These are phyloP conservation scores for Colletotrichum zoysiae DNA, from an alignment of 2,329 filamentous ascomycete species.

Conservation along the genomic window DNA sequence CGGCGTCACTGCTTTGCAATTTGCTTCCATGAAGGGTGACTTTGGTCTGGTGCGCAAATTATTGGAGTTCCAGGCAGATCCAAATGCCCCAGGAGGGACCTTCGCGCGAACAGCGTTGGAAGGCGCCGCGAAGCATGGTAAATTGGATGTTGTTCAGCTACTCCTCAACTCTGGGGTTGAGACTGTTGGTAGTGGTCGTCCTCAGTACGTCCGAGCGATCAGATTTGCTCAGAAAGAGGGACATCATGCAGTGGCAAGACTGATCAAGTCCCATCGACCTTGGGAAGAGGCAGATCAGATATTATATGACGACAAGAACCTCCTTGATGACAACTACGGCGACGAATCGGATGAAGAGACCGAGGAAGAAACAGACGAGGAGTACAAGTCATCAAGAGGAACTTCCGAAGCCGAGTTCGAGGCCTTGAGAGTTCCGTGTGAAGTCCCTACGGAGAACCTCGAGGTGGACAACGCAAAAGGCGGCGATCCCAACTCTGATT, in stretches of 20 bases:
- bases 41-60: background rate
- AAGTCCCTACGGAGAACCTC: background rate
- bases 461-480: background rate
- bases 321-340: background rate
- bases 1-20: background rate
- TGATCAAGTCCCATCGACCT: background rate
- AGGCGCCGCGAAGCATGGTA: background rate
- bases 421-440: background rate
- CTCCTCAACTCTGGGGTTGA: background rate
- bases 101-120: background rate
- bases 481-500: background rate
- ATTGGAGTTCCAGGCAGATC: background rate
- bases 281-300: background rate
- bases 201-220: background rate
- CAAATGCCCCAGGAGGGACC: background rate
- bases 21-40: background rate
- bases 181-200: background rate
- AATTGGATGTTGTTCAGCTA: background rate
- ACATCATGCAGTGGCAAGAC: background rate
- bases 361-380: background rate
- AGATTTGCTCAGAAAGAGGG: background rate
- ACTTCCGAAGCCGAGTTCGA: background rate
- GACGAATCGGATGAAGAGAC: background rate
- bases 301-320: background rate
- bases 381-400: background rate